Evolutionary conservation across 805 yeast species (phyloP), one percentile per base, ranked within the genome.

Genomic region (Ogataea haglerorum): DNA sequence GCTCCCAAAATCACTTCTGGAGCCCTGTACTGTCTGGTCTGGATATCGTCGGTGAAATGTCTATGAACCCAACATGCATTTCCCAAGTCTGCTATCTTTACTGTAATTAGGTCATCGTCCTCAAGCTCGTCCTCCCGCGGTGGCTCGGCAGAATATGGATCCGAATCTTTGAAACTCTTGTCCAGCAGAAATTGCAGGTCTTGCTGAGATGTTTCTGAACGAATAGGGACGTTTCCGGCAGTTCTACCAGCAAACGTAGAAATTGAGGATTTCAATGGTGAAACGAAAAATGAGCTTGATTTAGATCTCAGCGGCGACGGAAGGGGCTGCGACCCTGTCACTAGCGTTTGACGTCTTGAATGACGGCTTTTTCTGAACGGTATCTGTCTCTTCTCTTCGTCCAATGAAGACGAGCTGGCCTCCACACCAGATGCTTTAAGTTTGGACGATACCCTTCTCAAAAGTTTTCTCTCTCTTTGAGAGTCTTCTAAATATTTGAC

Each of bases 1-100:
- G 85, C 76, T 0, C 95, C 93, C 14, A 85, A 54, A 12, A 85
- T 63, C 5, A 84, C 85, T 56, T 91, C 99, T 1, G 98, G 98
- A 0, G 96, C 78, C 32, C 99, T 72, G 61, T 89, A 89, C 60
- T 89, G 96, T 33, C 97, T 72, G 1, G 97, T 89, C 63, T 89
- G 96, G 46, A 89, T 86, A 48, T 87, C 90, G 60, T 87, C 79
- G 4, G 96, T 85, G 63, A 84, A 87, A 59, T 89, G 96, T 36
- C 76, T 76, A 56, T 78, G 74, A 5, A 75, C 70, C 80, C 87
- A 86, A 49, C 96, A 87, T 1, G 95, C 95, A 58, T 90, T 89
- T 27, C 97, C 97, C 43, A 89, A 70, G 61, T 91, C 99, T 2
- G 96, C 98, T 47, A 93, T 82, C 61, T 91, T 91, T 29, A 91